These are phyloP conservation scores for Allium fistulosum DNA, from an alignment of 106 monocot genomes.

Conservation along the genomic window DNA sequence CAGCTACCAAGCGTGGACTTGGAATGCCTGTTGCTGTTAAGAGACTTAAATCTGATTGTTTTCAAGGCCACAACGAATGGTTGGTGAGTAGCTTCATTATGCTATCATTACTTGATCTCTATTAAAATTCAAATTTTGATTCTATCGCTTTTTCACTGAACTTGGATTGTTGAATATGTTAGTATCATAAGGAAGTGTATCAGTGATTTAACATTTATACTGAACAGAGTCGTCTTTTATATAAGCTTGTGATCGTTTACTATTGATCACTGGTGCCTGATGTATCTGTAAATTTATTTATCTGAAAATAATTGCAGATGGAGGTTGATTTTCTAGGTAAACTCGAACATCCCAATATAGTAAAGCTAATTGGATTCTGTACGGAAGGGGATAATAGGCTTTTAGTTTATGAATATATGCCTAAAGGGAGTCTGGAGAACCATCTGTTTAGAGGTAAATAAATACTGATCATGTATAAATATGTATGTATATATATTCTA, in stretches of 20 bases:
- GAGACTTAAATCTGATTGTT: constrained; percentile 67
- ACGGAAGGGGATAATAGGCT: constrained; percentile 16
- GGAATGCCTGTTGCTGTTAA: constrained; percentile 84
- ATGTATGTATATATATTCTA: no score
- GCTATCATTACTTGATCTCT: no score
- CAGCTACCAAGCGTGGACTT: constrained; percentile 78
- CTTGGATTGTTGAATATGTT: constrained; percentile 12
- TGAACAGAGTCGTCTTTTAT: background rate
- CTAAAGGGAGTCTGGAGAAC: constrained; percentile 4
- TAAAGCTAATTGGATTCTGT: constrained; percentile 22
- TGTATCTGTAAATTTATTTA: background rate
- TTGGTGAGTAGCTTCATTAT: constrained; percentile 32
- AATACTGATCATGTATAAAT: no score
- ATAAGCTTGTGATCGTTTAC: background rate
- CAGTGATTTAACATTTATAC: background rate
- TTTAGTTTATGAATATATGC: constrained; percentile 23
- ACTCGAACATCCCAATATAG: constrained; percentile 23
- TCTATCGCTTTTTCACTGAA: constrained; percentile 4
- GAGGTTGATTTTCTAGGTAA: constrained; percentile 26
- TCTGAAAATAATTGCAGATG: constrained; percentile 1
- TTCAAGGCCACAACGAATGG: constrained; percentile 93
- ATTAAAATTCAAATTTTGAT: constrained; percentile 7
- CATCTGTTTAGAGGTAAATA: constrained; percentile 9
- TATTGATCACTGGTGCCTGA: background rate
- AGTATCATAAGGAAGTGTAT: constrained; percentile 17